Evolutionary conservation across 2,329 filamentous ascomycete species (phyloP), one percentile per base, ranked within the genome.

Genomic region (Diaporthe vaccinii): DNA sequence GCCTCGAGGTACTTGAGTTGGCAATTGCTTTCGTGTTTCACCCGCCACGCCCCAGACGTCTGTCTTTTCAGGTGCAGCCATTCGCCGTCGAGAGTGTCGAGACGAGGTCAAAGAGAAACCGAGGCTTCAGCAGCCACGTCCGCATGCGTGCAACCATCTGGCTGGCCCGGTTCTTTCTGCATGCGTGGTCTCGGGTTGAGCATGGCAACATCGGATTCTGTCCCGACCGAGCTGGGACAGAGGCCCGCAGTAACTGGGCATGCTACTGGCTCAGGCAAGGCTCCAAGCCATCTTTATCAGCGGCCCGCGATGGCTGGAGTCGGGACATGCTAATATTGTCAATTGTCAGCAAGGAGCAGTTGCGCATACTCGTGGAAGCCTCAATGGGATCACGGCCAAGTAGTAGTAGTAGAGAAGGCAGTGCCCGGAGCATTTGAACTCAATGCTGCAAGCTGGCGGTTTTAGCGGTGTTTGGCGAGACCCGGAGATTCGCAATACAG

Each of bases 391-490:
- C 28, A 22, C n/a, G 10, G 36, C 12, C 15, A 28, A 20, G 25
- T 22, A 28, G 59, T 28, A 20, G 25, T 22, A 28, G 59, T 28
- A 9, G 15, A 8, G 61, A 6, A 34, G 39, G 41, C 25, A 34
- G 41, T 34, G 15, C 44, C 7, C 12, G 31, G 39, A 39, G 55
- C 41, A 28, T 31, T 22, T 49, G 46, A 39, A 39, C 7, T n/a
- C 36, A 28, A 53, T 20, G 49, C 68, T 36, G 36, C 46, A 36
- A 22, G 34, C 25, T 28, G 36, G 51, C 67, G 75, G 72, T 39
- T 20, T 31, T 68, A 72, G 59, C 74, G 75, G 58, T 62, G 67
- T 53, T 70, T 76, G 58, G 62, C 53, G 44, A 70, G 71, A 46
- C 71, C 62, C 46, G 44, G 71, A 73, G 71, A 62, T 55, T 65